phyloP scores from a whole-genome alignment of 192 early-diverging fungal species.

The Lunasporangiospora selenospora region DNA sequence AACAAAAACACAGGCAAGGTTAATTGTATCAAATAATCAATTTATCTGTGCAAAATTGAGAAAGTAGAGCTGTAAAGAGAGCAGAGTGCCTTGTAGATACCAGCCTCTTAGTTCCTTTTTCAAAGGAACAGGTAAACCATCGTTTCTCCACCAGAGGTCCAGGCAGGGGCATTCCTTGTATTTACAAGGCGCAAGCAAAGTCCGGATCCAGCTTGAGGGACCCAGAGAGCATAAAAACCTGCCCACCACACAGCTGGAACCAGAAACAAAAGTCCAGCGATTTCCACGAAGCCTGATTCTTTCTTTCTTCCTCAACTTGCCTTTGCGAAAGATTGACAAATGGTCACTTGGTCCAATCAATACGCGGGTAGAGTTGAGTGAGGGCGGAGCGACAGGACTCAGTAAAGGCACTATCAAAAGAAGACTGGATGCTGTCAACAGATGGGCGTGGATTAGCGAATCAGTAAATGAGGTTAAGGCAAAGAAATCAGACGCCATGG shows the following conservation, averaged over 20 bases:
- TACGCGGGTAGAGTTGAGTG: no score
- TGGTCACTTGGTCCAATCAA: neutral
- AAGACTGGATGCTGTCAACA: neutral
- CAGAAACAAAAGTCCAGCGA: slow-evolving; percentile 12
- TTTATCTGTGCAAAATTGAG: slow-evolving; percentile 3
- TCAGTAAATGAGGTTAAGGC: slow-evolving; percentile 8
- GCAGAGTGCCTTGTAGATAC: slow-evolving; percentile 18
- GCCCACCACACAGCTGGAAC: slow-evolving; percentile 14
- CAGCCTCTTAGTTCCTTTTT: slow-evolving; percentile 8
- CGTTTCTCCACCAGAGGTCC: slow-evolving; percentile 1
- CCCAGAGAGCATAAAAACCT: slow-evolving; percentile 15
- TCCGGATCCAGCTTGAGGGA: slow-evolving; percentile 14
- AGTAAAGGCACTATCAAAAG: neutral
- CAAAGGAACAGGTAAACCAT: slow-evolving; percentile 7
- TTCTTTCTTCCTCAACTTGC: slow-evolving; percentile 10
- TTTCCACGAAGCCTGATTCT: slow-evolving; percentile 1
- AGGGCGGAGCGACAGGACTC: no score
- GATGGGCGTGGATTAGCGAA: slow-evolving; percentile 7
- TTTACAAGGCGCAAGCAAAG: slow-evolving; percentile 20
- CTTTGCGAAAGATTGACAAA: slow-evolving; percentile 7
- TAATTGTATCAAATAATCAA: slow-evolving; percentile 7
- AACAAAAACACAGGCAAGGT: slow-evolving; percentile 4
- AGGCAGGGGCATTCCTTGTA: slow-evolving; percentile 5
- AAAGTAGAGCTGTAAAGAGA: slow-evolving; percentile 19
- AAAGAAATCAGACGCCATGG: slow-evolving; percentile 5